phyloP scores from a whole-genome alignment of 225 moss, liverwort and hornwort genomes.

The Physcomitrium patens region DNA sequence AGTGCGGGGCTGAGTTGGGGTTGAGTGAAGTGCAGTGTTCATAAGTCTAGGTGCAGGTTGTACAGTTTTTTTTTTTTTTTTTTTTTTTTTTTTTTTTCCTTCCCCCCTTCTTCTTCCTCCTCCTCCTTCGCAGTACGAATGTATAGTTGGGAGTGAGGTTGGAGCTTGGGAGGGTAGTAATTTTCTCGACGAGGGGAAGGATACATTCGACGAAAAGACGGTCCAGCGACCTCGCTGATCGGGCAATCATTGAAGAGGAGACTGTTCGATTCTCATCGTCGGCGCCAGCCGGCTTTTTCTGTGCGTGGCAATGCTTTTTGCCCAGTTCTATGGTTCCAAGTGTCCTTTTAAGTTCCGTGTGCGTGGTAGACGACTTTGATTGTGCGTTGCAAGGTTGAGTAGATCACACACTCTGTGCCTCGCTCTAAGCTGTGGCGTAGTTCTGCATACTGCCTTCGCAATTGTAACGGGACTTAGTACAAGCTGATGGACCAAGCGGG shows the following conservation, averaged over 20 bases:
- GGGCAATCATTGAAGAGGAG: conserved; percentile 36
- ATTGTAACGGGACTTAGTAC: too few species aligned
- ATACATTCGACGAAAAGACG: not conserved
- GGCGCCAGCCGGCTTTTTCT: not conserved
- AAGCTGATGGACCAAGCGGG: not conserved
- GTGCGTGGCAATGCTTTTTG: not conserved
- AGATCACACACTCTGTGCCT: conserved; percentile 13
- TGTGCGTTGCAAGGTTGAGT: conserved; percentile 4
- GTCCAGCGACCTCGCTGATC: conserved; percentile 17
- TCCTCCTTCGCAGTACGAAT: too few species aligned
- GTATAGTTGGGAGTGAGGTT: too few species aligned
- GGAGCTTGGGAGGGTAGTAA: too few species aligned
- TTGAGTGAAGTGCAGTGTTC: too few species aligned
- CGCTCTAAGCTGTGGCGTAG: not conserved
- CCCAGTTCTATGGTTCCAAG: too few species aligned
- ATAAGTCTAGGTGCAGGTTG: too few species aligned
- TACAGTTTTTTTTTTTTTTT: too few species aligned
- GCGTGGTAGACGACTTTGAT: not conserved
- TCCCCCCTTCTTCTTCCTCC: too few species aligned
- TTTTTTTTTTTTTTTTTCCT: too few species aligned
- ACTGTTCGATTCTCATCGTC: conserved; percentile 6
- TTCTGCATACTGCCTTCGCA: conserved; percentile 11
- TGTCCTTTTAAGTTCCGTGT: not conserved
- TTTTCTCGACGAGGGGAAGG: too few species aligned
- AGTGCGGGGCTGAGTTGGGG: too few species aligned